A percentile compares a stretch with the other conserved stretches of the same genome.
Conservation (phyloP, 148 eudicot genomes). For the Beta vulgaris region DNA sequence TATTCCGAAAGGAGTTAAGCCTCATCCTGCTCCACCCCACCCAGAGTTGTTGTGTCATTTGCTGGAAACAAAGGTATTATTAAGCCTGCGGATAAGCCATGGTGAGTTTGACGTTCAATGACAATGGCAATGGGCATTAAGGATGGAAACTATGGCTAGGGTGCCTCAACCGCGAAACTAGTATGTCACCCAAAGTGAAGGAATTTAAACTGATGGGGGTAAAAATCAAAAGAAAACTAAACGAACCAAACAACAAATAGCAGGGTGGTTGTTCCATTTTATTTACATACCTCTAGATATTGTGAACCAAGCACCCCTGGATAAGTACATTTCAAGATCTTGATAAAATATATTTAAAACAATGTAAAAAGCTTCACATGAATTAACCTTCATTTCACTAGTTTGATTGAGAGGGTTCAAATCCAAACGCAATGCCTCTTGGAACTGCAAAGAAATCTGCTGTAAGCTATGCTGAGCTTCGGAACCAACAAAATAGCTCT, state of each 20-base stretch:
- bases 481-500: constrained; percentile 37
- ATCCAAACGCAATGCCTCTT: constrained; percentile 53
- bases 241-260: neutral
- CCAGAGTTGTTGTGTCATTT: too few species aligned
- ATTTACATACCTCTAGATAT: neutral
- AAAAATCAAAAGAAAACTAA: neutral
- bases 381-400: constrained; percentile 54
- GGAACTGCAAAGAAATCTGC: constrained; percentile 79
- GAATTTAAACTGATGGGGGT: neutral
- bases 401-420: constrained; percentile 43
- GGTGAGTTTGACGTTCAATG: neutral
- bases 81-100: neutral
- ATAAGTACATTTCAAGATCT: neutral
- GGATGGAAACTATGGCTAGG: neutral
- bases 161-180: too few species aligned
- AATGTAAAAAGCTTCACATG: neutral
- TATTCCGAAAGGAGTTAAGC: too few species aligned
- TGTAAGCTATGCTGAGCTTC: constrained; percentile 65
- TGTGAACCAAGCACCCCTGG: neutral
- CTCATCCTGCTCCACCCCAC: too few species aligned
- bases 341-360: neutral
- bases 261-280: too few species aligned
- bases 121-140: neutral
- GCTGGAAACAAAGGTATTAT: too few species aligned
- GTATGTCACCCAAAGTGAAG: too few species aligned